Base-by-base conservation (phyloP, 2,329 filamentous ascomycete genomes). In the Cylindrodendrum hubeiense region DNA sequence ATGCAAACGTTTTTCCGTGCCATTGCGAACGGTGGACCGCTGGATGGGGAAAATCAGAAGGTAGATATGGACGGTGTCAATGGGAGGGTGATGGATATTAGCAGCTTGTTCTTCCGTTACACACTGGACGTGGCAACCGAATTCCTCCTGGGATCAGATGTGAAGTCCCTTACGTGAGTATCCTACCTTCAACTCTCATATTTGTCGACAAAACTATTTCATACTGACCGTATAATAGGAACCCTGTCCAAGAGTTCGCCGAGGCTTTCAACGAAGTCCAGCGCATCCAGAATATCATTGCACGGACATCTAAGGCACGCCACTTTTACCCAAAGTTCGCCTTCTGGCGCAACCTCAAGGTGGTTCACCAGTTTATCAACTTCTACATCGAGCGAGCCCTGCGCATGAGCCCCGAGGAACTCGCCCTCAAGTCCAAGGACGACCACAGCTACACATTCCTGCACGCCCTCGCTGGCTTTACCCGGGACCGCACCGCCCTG, bases 91-190 rank as follows among this genome's bases (percentile, higher is more conserved):
- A 28, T 95, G 30, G 89, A 97, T 72, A 88, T 95, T 9, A 87
- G 89, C 68, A 89, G 94, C 66, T 83, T 97, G 59, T 91, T 97
- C 80, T 97, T 94, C 82, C 86, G 93, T n/a, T 91, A 91, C 75
- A 95, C 94, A 0, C 85, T 98, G 28, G 95, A 97, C 79, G 90
- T 93, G 8, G 90, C 93, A 2, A 97, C 94, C 0, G 92, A 97
- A 72, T 97, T 97, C 76, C 82, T 98, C 28, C 87, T 97, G 3
- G 95, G 95, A 4, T 84, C 90, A 66, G 92, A 92, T 67, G 91
- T 95, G 21, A 88, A 87, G 73, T 87, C 85, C 30, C 79, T 89
- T n/a, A 84, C 82, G 85, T 87, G 74, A 74, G 71, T 66, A 7
- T n/a, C 15, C n/a, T 24, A 24, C 24, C 24, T 17, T 9, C 12